A percentile compares a stretch with the other conserved stretches of the same genome.
phyloP scores from a whole-genome alignment of 2,329 filamentous ascomycete genomes.

The Hypoxylon sp. region DNA sequence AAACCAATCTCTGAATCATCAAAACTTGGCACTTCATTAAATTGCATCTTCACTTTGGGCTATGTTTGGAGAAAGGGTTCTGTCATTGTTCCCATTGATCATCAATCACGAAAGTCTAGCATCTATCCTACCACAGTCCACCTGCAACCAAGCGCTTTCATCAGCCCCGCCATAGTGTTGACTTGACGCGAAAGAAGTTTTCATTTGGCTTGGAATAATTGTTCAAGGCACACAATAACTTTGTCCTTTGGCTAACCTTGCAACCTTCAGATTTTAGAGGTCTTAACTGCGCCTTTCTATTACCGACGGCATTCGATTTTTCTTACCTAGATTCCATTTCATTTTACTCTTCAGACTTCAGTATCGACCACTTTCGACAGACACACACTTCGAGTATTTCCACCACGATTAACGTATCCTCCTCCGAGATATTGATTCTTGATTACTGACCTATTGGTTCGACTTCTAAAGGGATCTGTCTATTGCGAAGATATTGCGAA shows the following conservation, averaged over 20 bases:
- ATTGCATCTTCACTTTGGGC: no score
- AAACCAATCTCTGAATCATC: no score
- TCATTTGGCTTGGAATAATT: slow-evolving; percentile 10
- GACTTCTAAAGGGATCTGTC: slow-evolving; percentile 3
- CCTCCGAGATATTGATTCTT: slow-evolving; percentile 1
- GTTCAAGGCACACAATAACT: slow-evolving; percentile 4
- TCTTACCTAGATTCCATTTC: slow-evolving; percentile 16
- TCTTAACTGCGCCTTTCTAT: slow-evolving; percentile 31
- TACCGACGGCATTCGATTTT: slow-evolving; percentile 20
- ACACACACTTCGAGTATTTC: neutral
- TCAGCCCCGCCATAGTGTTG: no score
- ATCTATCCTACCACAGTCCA: no score
- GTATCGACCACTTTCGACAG: neutral
- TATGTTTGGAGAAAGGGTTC: no score
- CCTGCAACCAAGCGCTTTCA: no score
- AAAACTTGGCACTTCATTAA: no score
- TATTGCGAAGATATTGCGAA: no score
- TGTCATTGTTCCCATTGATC: no score
- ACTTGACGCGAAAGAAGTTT: slow-evolving; percentile 6
- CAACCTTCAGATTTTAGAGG: slow-evolving; percentile 25
- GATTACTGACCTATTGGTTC: neutral
- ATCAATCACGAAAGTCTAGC: no score
- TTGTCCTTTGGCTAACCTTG: slow-evolving; percentile 20
- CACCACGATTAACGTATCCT: neutral
- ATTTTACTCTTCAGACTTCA: slow-evolving; percentile 1